These are phyloP conservation scores for Botryotinia calthae DNA, from an alignment of 2,329 filamentous ascomycete genomes.

Conservation along the genomic window DNA sequence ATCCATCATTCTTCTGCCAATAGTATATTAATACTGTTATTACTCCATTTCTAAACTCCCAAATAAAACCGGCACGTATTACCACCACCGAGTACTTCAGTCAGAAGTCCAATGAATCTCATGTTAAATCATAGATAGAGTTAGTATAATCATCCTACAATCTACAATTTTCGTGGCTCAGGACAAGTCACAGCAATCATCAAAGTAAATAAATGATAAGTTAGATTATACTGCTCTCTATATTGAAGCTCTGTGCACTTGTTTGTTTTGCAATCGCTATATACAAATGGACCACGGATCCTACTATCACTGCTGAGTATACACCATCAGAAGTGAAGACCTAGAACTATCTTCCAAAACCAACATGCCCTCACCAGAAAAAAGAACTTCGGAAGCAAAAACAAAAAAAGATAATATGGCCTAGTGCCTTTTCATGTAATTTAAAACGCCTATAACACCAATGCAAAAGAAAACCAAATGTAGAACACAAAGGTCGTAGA, in stretches of 20 bases:
- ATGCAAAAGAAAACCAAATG: conserved; percentile 32
- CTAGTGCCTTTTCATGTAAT: conserved; percentile 21
- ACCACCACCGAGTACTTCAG: too few relatives aligned
- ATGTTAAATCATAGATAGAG: background rate
- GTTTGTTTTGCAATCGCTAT: conserved; percentile 26
- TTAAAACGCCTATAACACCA: conserved; percentile 34
- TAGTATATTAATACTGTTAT: background rate
- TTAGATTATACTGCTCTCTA: conserved; percentile 13
- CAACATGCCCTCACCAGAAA: conserved; percentile 11
- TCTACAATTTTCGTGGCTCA: background rate
- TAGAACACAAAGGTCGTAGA: conserved; percentile 42
- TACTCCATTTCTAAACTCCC: background rate
- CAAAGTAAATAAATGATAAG: background rate
- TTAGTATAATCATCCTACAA: background rate
- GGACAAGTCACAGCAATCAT: background rate
- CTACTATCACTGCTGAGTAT: conserved; percentile 15
- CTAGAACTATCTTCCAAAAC: conserved; percentile 20
- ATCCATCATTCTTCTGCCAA: background rate
- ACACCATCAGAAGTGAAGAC: conserved; percentile 24
- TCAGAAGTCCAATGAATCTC: background rate
- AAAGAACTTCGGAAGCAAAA: background rate
- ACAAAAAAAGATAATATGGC: conserved; percentile 15
- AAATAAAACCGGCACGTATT: background rate
- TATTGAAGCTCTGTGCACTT: conserved; percentile 28
- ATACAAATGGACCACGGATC: conserved; percentile 30